These are phyloP conservation scores for Nematocida parisii DNA, from an alignment of 371 early-diverging fungal species.

Conservation along the genomic window DNA sequence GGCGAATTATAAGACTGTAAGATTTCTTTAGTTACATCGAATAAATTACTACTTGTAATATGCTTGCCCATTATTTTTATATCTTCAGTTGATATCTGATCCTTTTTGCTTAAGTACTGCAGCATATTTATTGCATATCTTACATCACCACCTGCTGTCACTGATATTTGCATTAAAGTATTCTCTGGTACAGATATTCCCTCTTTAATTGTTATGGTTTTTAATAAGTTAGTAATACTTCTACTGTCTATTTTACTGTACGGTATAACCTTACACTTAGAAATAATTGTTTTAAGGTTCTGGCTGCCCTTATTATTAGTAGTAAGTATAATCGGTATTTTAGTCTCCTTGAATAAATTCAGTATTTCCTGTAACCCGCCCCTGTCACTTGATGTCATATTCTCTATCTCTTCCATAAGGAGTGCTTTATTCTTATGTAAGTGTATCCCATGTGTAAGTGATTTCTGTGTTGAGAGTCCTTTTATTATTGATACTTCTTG, in stretches of 20 bases:
- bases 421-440: conserved; percentile 71
- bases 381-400: conserved; percentile 89
- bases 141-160: conserved; percentile 81
- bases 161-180: conserved; percentile 81
- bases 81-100: conserved; percentile 76
- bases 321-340: conserved; percentile 94
- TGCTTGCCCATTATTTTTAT: conserved; percentile 73
- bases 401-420: conserved; percentile 99
- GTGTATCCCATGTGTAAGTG: neutral
- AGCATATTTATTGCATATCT: conserved; percentile 93
- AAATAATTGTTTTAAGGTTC: conserved; percentile 82
- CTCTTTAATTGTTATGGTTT: conserved; percentile 78
- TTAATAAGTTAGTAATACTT: conserved; percentile 75
- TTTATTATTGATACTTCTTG: conserved; percentile 69
- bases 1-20: conserved; percentile 72
- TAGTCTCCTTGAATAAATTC: conserved; percentile 80
- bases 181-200: conserved; percentile 76
- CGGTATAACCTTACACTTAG: conserved; percentile 80
- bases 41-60: conserved; percentile 73
- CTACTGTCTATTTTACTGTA: conserved; percentile 76
- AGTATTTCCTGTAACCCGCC: conserved; percentile 90
- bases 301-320: conserved; percentile 87
- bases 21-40: conserved; percentile 77
- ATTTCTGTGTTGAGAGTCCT: conserved; percentile 60
- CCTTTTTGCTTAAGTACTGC: conserved; percentile 76